Conservation (phyloP, 306 rosid species). For the Echinosophora koreensis region DNA sequence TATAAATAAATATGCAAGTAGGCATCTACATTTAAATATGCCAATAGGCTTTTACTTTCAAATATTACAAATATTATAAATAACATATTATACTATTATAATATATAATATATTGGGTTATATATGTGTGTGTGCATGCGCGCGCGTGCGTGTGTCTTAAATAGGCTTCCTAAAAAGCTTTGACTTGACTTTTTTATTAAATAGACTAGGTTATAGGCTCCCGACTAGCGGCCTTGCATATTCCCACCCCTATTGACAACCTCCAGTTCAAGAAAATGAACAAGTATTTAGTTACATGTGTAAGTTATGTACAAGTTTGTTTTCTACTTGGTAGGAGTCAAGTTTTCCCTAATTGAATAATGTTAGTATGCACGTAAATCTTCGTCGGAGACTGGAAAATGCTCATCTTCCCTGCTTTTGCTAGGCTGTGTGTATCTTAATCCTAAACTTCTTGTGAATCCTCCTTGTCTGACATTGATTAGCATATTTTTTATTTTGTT, state of each 20-base stretch:
- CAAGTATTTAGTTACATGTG: background rate
- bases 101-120: too few relatives aligned
- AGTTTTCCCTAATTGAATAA: background rate
- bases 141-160: too few relatives aligned
- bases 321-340: constrained; percentile 12
- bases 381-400: background rate
- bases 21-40: too few relatives aligned
- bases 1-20: too few relatives aligned
- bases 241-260: background rate
- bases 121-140: too few relatives aligned
- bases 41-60: too few relatives aligned
- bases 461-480: background rate
- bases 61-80: too few relatives aligned
- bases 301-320: background rate
- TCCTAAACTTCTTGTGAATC: background rate
- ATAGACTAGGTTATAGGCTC: too few relatives aligned
- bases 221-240: too few relatives aligned
- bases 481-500: background rate
- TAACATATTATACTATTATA: too few relatives aligned
- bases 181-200: too few relatives aligned
- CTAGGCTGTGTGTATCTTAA: background rate
- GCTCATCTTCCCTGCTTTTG: background rate
- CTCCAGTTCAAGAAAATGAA: background rate
- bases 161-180: too few relatives aligned
- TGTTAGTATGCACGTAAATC: constrained; percentile 4